Evolutionary conservation across 2,329 filamentous ascomycete species (phyloP).

Genomic region (Dryadomyces quercus-mongolicae): DNA sequence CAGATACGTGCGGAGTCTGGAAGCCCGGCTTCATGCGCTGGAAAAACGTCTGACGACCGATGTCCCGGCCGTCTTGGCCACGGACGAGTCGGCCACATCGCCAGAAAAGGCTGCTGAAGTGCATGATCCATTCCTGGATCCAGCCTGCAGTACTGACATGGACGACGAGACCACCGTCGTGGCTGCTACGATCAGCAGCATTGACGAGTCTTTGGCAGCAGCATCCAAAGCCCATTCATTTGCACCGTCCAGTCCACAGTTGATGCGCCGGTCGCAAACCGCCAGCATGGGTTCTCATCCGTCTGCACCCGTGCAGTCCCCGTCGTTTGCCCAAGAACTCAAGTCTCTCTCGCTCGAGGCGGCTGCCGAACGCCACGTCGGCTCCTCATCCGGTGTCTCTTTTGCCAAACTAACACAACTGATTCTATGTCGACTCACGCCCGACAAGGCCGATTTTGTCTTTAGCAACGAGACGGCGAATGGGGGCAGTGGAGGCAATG

Average conservation of each 20-base stretch:
- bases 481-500: not conserved
- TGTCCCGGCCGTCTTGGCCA: not conserved
- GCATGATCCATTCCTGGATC: not conserved
- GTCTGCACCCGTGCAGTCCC: not conserved
- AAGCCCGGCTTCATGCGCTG: conserved; percentile 3
- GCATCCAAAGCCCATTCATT: not conserved
- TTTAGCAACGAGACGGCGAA: conserved; percentile 14
- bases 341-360: conserved; percentile 28
- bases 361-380: conserved; percentile 29
- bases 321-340: conserved; percentile 20
- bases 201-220: not conserved
- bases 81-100: not conserved
- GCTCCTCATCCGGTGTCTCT: conserved; percentile 29
- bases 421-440: conserved; percentile 26
- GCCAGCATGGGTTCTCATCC: conserved; percentile 4
- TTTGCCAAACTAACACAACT: conserved; percentile 31
- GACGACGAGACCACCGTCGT: not conserved
- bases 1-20: conserved; percentile 4
- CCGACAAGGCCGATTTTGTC: conserved; percentile 29
- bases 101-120: not conserved
- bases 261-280: not conserved
- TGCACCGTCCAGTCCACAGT: not conserved
- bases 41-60: not conserved
- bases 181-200: not conserved
- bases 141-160: not conserved